A percentile compares a stretch with the other conserved stretches of the same genome.
Evolutionary conservation across 1,284 basidiomycete species (phyloP).

Genomic region (Lignosus rhinocerotis): DNA sequence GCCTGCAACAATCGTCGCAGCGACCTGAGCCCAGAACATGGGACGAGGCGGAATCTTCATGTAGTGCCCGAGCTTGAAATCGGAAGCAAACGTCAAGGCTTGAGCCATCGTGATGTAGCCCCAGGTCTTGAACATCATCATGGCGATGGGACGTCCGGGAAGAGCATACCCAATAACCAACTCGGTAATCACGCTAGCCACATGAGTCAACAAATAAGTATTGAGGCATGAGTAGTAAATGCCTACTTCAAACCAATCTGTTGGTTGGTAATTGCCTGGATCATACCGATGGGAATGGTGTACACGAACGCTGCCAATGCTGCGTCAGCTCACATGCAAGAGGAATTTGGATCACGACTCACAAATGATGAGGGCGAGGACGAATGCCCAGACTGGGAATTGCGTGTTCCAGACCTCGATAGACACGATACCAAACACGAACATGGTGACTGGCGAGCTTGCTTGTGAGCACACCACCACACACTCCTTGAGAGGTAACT

Average conservation of each 20-base stretch:
- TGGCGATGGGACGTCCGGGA: conserved; percentile 55
- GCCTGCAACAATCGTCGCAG: conserved; percentile 49
- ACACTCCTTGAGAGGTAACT: not conserved
- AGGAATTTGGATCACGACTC: conserved; percentile 1
- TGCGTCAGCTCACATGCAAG: conserved; percentile 21
- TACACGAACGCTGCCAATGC: conserved; percentile 48
- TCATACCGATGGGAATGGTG: conserved; percentile 68
- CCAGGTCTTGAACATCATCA: conserved; percentile 64
- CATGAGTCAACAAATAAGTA: not conserved
- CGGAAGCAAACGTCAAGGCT: conserved; percentile 48
- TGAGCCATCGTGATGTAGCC: conserved; percentile 54
- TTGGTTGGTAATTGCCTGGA: conserved; percentile 65
- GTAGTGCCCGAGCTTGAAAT: conserved; percentile 56
- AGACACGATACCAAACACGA: conserved; percentile 64
- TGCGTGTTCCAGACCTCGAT: conserved; percentile 71
- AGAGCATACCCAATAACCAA: conserved; percentile 52
- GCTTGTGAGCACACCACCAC: not conserved
- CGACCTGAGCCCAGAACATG: conserved; percentile 52
- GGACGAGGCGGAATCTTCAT: conserved; percentile 53
- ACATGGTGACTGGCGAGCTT: conserved; percentile 41
- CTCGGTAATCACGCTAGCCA: conserved; percentile 45
- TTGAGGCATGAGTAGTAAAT: conserved; percentile 15
- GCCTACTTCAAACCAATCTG: conserved; percentile 56
- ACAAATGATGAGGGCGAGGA: conserved; percentile 43
- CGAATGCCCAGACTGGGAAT: conserved; percentile 63